Evolutionary conservation across 1,139 yeast species (phyloP).

Genomic region (Yamadazyma spencermartinsiae): DNA sequence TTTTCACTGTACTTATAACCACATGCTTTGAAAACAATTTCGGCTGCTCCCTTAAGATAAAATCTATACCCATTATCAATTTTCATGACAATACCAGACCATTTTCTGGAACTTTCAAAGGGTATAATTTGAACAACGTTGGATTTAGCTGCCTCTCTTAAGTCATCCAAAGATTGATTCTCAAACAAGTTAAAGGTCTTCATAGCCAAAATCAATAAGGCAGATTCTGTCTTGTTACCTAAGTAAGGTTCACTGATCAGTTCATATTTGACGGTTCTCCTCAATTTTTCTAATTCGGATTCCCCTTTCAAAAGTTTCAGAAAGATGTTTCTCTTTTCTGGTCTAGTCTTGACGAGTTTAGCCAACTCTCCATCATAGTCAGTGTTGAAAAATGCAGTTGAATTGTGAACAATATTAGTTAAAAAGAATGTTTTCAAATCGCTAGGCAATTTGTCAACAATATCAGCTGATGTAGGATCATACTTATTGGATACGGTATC

Average conservation of each 20-base stretch:
- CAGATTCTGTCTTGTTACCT: constrained; percentile 95
- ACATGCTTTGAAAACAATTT: constrained; percentile 70
- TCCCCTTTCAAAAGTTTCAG: constrained; percentile 18
- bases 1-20: constrained; percentile 28
- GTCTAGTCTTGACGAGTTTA: constrained; percentile 27
- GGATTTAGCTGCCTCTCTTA: constrained; percentile 36
- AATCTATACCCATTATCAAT: constrained; percentile 55
- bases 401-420: constrained; percentile 71
- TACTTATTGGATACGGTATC: constrained; percentile 31
- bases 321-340: constrained; percentile 28
- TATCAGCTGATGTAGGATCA: constrained; percentile 32
- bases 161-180: constrained; percentile 34
- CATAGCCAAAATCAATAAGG: constrained; percentile 70
- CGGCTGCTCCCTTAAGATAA: constrained; percentile 92
- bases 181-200: constrained; percentile 52
- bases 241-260: constrained; percentile 58
- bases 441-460: constrained; percentile 30
- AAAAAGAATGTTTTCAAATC: constrained; percentile 41
- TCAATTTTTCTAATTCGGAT: constrained; percentile 20
- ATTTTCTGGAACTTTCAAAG: constrained; percentile 89
- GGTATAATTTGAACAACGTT: constrained; percentile 74
- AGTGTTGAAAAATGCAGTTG: constrained; percentile 83
- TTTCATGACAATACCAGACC: constrained; percentile 79
- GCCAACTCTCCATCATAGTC: constrained; percentile 42
- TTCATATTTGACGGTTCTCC: constrained; percentile 18